Percentiles rank a stretch among this genome's conserved stretches.
Conservation (phyloP, 148 eudicot genomes). For the Rhododendron molle region DNA sequence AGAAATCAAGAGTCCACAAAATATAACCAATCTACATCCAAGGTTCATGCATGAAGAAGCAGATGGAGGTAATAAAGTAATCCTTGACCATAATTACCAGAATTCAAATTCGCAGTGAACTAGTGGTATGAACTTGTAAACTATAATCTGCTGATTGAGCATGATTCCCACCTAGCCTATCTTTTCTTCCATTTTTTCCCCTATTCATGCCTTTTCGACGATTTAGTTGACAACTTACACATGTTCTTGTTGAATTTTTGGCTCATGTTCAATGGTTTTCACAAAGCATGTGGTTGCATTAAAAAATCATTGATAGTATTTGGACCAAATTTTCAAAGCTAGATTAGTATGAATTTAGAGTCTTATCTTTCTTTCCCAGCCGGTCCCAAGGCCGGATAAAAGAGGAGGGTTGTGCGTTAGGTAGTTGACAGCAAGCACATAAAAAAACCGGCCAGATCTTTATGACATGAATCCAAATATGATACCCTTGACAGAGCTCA, state of each 20-base stretch:
- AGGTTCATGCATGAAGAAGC: background rate
- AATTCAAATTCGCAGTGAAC: background rate
- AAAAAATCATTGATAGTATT: too few relatives aligned
- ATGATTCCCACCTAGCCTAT: too few relatives aligned
- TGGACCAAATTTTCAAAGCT: background rate
- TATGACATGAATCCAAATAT: too few relatives aligned
- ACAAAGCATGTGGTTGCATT: background rate
- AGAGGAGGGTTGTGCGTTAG: too few relatives aligned
- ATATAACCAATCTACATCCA: background rate
- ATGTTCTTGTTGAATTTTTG: background rate
- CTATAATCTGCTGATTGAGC: background rate
- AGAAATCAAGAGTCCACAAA: background rate
- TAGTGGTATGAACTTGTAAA: background rate
- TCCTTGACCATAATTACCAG: background rate
- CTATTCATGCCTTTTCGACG: too few relatives aligned
- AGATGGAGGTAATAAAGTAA: background rate
- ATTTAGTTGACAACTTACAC: too few relatives aligned
- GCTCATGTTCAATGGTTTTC: background rate
- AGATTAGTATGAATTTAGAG: background rate
- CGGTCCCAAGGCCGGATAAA: too few relatives aligned
- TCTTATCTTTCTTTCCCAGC: too few relatives aligned
- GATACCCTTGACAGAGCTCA: too few relatives aligned
- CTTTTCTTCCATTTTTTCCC: too few relatives aligned
- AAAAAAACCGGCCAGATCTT: too few relatives aligned
- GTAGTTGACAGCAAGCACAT: too few relatives aligned